Evolutionary conservation across 768 basidiomycete genomes (phyloP), one percentile per base, ranked within the genome.

Genomic region (Boletus huronensis): DNA sequence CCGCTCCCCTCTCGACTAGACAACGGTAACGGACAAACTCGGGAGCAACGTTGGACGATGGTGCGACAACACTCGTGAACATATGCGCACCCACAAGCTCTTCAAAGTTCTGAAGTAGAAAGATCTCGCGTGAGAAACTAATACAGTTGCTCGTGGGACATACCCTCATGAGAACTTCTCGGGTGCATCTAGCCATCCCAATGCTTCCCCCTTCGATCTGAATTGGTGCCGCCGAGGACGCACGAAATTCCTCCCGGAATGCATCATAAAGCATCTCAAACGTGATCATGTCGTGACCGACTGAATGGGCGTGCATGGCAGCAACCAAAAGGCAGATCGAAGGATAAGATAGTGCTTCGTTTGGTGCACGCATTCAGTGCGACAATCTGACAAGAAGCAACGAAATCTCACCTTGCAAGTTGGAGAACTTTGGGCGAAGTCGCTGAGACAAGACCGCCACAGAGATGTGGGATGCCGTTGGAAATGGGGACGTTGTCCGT

Each of bases 231-330:
- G 85, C 81, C 10, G 78, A 77, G 6, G 89, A 87, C 21, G 83
- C 77, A 21, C 86, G 83, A 19, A 88, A 79, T 70, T 90, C 88
- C 57, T 85, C 81, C 21, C 83, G 82, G 67, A 94, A 93, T 31
- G 78, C 77, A 49, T 91, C 89, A 57, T 88, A 79, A 8, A 96
- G 79, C 85, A 95, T 93, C 63, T 95, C 92, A 65, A 98, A 96
- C 29, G 90, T 98, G 71, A 97, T 85, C 14, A 74, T 73, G 19
- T 87, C 78, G 55, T 93, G 87, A 0, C 94, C 94, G 6, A 83
- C 82, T 10, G 84, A 85, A 25, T 83, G 74, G 5, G 84, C 78
- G 64, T 97, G 95, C 63, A 85, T 79, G 14, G 84, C 79, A n/a
- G 94, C 88, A 55, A 98, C 87, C 40, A 97, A 79, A 29, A 96